Evolutionary conservation across 495 filamentous ascomycete genomes (phyloP).

Genomic region (Penicilliopsis zonata): DNA sequence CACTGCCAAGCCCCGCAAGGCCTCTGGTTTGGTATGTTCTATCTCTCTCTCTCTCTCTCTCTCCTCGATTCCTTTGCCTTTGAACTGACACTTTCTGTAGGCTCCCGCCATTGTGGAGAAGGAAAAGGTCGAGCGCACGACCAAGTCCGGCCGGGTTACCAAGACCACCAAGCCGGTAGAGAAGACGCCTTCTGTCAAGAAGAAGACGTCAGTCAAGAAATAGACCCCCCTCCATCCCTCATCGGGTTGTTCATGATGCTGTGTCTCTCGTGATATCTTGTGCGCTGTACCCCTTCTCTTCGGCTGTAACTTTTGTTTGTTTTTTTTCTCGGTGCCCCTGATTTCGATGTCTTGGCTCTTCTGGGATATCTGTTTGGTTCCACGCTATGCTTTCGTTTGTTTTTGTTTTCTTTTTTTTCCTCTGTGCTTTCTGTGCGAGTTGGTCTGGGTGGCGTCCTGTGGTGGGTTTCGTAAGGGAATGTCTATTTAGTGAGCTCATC

Average conservation of each 20-base stretch:
- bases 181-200: conserved; percentile 50
- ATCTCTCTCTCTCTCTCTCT: background rate
- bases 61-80: background rate
- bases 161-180: conserved; percentile 59
- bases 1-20: conserved; percentile 43
- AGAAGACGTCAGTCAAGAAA: conserved; percentile 29
- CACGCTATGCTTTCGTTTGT: conserved; percentile 7
- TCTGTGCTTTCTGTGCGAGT: too few species aligned
- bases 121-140: conserved; percentile 65
- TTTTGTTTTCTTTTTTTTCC: conserved; percentile 13
- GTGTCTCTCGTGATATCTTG: conserved; percentile 15
- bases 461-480: conserved; percentile 27
- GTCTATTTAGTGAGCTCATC: conserved; percentile 8
- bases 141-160: conserved; percentile 82
- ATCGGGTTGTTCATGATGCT: conserved; percentile 15
- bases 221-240: conserved; percentile 16
- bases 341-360: conserved; percentile 8
- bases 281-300: conserved; percentile 15
- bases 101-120: conserved; percentile 61
- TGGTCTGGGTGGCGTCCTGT: conserved; percentile 30
- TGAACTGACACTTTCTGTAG: conserved; percentile 16
- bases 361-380: conserved; percentile 20
- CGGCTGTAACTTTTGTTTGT: conserved; percentile 16
- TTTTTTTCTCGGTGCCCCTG: conserved; percentile 3
- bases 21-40: conserved; percentile 28